A percentile compares a stretch with the other conserved stretches of the same genome.
phyloP scores from a whole-genome alignment of 495 filamentous ascomycete species.

The Tetracladium setigerum region DNA sequence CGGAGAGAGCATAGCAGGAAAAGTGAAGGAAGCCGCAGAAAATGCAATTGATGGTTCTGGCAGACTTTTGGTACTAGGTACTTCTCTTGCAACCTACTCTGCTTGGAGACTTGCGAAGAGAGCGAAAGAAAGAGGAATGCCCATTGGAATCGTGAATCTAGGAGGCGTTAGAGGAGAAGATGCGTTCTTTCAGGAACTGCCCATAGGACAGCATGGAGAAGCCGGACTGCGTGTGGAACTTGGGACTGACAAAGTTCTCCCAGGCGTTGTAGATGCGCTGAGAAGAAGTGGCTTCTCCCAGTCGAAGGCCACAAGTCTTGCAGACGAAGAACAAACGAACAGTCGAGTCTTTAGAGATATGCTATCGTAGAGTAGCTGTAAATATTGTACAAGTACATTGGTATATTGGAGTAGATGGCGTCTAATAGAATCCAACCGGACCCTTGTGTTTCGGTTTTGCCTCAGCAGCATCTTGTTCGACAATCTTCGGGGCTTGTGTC shows the following conservation, averaged over 20 bases:
- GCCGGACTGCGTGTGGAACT: conserved; percentile 44
- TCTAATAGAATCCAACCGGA: conserved; percentile 20
- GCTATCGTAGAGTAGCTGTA: conserved; percentile 29
- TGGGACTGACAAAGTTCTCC: conserved; percentile 46
- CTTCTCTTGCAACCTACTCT: conserved; percentile 87
- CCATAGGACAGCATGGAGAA: conserved; percentile 36
- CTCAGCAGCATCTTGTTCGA: not conserved
- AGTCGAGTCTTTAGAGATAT: conserved; percentile 41
- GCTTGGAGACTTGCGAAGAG: conserved; percentile 84
- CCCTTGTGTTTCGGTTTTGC: conserved; percentile 9
- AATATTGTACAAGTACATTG: conserved; percentile 18
- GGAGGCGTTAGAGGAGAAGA: conserved; percentile 79
- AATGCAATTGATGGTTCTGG: conserved; percentile 67
- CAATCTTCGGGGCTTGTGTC: not conserved
- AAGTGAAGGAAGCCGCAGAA: conserved; percentile 71
- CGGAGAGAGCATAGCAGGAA: conserved; percentile 69
- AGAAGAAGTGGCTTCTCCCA: conserved; percentile 20
- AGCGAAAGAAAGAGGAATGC: conserved; percentile 74
- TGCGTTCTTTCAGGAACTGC: conserved; percentile 49
- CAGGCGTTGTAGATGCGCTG: conserved; percentile 38
- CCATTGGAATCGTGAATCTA: conserved; percentile 76
- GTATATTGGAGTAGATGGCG: not conserved
- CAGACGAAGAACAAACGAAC: conserved; percentile 5
- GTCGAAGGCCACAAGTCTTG: not conserved
- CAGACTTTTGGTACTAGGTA: conserved; percentile 72